Conservation (phyloP, 1,284 basidiomycete species). For the Xerocomus subilludens region DNA sequence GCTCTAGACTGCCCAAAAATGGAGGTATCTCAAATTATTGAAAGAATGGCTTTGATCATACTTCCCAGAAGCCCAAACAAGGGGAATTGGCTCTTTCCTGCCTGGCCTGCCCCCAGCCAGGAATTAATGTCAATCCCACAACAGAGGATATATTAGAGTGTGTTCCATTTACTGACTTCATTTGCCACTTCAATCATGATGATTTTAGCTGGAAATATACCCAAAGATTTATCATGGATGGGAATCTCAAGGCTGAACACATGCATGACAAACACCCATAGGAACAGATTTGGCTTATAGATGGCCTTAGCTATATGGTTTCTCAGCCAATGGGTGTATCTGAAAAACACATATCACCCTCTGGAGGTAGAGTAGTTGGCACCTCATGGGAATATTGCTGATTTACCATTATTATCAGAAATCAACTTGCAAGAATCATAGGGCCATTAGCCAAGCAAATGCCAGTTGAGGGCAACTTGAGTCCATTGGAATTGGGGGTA, state of each 20-base stretch:
- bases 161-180: no score
- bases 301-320: background rate
- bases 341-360: no score
- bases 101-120: background rate
- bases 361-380: no score
- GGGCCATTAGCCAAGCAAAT: constrained; percentile 25
- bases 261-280: background rate
- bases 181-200: no score
- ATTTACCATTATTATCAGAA: no score
- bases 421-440: constrained; percentile 29
- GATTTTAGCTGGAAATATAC: background rate
- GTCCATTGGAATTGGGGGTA: constrained; percentile 7
- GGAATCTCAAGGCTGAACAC: background rate
- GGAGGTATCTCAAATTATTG: background rate
- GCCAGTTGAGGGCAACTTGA: constrained; percentile 21
- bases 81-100: background rate
- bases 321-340: no score
- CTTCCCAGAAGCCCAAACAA: no score
- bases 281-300: constrained; percentile 25
- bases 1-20: background rate
- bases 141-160: no score
- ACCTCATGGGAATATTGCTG: no score
- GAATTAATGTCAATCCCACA: no score
- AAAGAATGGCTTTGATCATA: background rate
- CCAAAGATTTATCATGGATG: background rate